phyloP scores from a whole-genome alignment of 2,329 filamentous ascomycete genomes.

The Tolypocladium guangdongense region DNA sequence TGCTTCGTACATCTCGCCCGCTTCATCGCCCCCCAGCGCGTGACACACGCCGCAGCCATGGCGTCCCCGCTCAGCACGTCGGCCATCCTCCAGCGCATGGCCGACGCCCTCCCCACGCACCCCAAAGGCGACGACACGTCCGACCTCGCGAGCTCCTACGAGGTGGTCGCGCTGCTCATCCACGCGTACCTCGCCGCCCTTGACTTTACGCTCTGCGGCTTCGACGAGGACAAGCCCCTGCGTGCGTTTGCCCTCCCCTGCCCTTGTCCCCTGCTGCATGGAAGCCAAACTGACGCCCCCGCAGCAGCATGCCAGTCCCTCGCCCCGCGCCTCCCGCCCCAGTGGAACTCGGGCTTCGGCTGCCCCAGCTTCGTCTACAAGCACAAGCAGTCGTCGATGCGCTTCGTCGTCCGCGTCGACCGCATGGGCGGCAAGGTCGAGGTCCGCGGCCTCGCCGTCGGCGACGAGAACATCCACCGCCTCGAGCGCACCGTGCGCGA shows the following conservation, averaged over 20 bases:
- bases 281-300: conserved; percentile 3
- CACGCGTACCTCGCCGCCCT: conserved; percentile 76
- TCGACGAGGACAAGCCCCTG: conserved; percentile 71
- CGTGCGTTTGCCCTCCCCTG: conserved; percentile 31
- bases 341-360: conserved; percentile 68
- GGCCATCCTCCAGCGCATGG: conserved; percentile 44
- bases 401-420: conserved; percentile 72
- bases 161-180: conserved; percentile 72
- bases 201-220: conserved; percentile 70
- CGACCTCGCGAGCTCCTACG: conserved; percentile 59
- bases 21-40: neutral
- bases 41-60: conserved; percentile 7
- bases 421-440: conserved; percentile 77
- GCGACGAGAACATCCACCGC: conserved; percentile 69
- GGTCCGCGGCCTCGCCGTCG: conserved; percentile 66
- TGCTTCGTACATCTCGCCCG: no score
- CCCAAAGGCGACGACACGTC: conserved; percentile 41
- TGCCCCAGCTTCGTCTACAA: conserved; percentile 78
- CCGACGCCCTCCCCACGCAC: conserved; percentile 47
- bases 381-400: conserved; percentile 75
- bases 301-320: conserved; percentile 38
- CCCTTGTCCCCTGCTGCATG: neutral
- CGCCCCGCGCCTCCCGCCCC: conserved; percentile 54
- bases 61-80: conserved; percentile 14
- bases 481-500: conserved; percentile 65